Evolutionary conservation across 768 basidiomycete genomes (phyloP), one percentile per base, ranked within the genome.

Genomic region (Tulasnella sp.): DNA sequence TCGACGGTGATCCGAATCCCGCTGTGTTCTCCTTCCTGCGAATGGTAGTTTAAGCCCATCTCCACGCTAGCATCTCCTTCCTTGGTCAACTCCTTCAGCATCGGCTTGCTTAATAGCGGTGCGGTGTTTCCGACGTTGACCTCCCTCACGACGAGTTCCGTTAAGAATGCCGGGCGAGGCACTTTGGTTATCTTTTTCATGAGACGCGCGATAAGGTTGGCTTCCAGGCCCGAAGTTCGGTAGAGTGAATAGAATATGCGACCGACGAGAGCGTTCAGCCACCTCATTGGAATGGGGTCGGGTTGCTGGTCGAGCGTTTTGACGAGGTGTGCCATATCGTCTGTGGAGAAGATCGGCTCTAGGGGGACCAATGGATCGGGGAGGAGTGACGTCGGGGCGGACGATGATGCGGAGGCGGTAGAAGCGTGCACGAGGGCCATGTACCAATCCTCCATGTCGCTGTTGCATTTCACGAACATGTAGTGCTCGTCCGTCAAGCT

Each of bases 391-490:
- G 91, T 84, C 78, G 89, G 86, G 10, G 91, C 90, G 67, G 79
- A 61, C 26, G 80, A 70, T 32, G 78, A 26, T 67, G 73, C 80
- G 37, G 79, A 74, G 74, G 78, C 74, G 18, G 46, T 61, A 67
- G 82, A 85, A 0, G 92, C 92, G 77, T 94, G 92, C 29, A 95
- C 83, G 76, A 98, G 87, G 0, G 94, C 87, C 46, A 94, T 85
- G 83, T 95, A 95, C 94, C 96, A 99, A 84, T 99, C 97, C 84
- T 99, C 98, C 94, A 98, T 98, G 82, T 95, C 93, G 75, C 91
- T 86, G 83, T 91, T 95, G 39, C 90, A 91, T 79, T 92, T 91
- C 26, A 95, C 90, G 84, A 98, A 98, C 81, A 99, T 90, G 86
- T 92, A 99, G 95, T 96, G 98, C 2, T 89, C 89, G 6, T 11